Conservation (phyloP, 495 filamentous ascomycete genomes). For the Chaetomidium leptoderma region DNA sequence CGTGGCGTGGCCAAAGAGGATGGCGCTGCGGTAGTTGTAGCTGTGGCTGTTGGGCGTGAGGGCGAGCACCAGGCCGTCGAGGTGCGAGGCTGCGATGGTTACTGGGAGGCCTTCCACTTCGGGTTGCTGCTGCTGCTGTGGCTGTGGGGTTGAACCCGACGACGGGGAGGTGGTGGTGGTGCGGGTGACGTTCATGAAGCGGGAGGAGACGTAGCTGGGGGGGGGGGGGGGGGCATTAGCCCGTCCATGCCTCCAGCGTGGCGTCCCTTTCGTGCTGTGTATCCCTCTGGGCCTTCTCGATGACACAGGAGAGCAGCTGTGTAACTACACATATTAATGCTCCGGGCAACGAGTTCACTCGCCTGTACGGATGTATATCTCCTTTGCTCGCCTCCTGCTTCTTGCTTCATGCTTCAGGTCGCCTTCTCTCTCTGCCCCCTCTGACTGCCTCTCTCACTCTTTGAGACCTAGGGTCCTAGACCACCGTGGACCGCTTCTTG, state of each 20-base stretch:
- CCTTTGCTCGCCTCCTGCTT: neutral
- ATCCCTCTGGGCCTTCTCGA: neutral
- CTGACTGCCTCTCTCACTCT: neutral
- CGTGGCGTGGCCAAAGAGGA: constrained; percentile 70
- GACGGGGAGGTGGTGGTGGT: constrained; percentile 33
- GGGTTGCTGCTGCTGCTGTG: neutral
- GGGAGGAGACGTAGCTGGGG: constrained; percentile 71
- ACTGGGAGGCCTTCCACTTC: constrained; percentile 51
- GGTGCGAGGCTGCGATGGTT: constrained; percentile 57
- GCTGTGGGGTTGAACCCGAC: no score
- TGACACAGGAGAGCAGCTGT: constrained; percentile 3
- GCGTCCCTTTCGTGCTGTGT: neutral
- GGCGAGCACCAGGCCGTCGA: constrained; percentile 73
- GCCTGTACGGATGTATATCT: neutral
- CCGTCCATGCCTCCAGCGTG: neutral
- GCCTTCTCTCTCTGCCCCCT: neutral
- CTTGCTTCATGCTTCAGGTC: neutral
- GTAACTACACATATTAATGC: neutral
- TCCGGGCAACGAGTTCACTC: neutral
- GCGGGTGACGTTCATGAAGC: constrained; percentile 67
- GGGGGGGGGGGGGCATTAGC: no score
- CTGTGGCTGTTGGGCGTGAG: constrained; percentile 75
- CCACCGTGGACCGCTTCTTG: neutral
- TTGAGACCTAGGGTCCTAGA: no score
- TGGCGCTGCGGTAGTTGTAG: constrained; percentile 85